Conservation (phyloP, 2,329 filamentous ascomycete species). For the Colletotrichum horii region DNA sequence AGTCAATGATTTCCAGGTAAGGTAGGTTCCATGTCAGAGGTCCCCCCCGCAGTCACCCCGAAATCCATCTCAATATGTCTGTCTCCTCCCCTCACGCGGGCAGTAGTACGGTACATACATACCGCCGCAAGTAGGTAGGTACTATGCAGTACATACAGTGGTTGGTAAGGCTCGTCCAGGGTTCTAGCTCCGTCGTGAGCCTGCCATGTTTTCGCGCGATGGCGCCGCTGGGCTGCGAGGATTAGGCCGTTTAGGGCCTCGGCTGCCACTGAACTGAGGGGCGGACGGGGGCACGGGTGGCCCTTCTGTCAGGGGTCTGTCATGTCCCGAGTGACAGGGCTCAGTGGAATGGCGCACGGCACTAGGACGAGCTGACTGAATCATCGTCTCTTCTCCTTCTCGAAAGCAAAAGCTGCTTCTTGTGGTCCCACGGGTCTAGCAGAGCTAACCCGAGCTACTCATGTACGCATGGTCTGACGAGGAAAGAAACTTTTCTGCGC, state of each 20-base stretch:
- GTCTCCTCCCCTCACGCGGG: not conserved
- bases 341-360: not conserved
- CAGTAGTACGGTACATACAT: not conserved
- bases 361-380: not conserved
- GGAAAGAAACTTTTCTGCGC: not conserved
- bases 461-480: not conserved
- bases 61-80: not conserved
- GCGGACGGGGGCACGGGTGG: not conserved
- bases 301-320: not conserved
- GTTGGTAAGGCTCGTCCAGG: not conserved
- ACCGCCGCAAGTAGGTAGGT: not conserved
- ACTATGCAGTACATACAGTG: not conserved
- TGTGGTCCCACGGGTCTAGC: not conserved
- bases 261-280: not conserved
- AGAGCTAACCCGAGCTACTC: not conserved
- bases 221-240: not conserved
- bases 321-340: conserved; percentile 7
- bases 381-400: not conserved
- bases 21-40: not conserved
- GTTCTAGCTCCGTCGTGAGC: not conserved
- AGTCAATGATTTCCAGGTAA: not conserved
- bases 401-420: not conserved
- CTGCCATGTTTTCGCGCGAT: not conserved
- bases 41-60: not conserved
- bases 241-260: not conserved